Conservation (phyloP, 2,329 filamentous ascomycete genomes). For the Hirsutella minnesotensis region DNA sequence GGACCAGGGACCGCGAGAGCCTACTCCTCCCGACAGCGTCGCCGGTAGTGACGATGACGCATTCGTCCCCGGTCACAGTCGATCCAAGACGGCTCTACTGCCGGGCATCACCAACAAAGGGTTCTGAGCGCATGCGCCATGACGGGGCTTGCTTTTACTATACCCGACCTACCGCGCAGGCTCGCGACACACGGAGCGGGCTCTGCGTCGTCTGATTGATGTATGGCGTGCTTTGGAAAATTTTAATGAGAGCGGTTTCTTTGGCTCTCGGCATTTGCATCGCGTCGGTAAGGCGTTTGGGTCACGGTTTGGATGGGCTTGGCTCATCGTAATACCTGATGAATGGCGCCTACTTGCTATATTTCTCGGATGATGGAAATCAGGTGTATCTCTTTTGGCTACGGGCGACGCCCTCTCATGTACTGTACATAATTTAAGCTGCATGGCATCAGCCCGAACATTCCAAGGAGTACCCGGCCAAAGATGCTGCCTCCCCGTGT, state of each 20-base stretch:
- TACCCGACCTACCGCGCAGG: background rate
- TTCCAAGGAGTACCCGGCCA: no score
- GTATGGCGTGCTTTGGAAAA: background rate
- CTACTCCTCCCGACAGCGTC: conserved; percentile 17
- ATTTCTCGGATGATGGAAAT: no score
- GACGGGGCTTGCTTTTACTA: no score
- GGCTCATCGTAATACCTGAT: background rate
- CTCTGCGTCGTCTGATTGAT: background rate
- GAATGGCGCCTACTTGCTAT: background rate
- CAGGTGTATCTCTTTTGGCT: no score
- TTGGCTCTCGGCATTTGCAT: no score
- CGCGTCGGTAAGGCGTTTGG: no score
- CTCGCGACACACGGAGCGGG: background rate
- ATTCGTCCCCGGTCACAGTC: conserved; percentile 19
- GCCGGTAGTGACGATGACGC: conserved; percentile 13
- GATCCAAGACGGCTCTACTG: conserved; percentile 24
- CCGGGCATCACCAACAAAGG: conserved; percentile 3
- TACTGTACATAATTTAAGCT: no score
- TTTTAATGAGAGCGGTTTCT: no score
- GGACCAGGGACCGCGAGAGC: conserved; percentile 14
- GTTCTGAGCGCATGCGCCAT: no score
- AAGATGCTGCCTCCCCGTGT: background rate
- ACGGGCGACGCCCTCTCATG: no score
- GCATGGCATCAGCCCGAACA: no score
- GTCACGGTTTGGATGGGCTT: background rate